A percentile compares a stretch with the other conserved stretches of the same genome.
Evolutionary conservation across 2,329 filamentous ascomycete species (phyloP).

Genomic region (Colletotrichum ledebouriae): DNA sequence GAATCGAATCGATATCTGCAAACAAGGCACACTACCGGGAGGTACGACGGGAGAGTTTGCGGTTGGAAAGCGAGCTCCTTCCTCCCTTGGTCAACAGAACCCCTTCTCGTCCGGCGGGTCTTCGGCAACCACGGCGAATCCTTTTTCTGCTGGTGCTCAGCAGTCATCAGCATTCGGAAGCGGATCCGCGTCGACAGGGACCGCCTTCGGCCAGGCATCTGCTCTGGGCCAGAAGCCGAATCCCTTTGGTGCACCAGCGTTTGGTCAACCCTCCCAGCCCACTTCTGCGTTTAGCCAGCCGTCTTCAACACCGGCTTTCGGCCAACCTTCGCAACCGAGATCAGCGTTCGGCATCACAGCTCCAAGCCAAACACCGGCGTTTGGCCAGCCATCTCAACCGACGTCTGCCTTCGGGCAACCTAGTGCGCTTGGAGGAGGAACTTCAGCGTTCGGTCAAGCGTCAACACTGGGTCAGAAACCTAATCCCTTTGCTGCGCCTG

Average conservation of each 20-base stretch:
- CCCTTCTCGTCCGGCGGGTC: slow-evolving; percentile 50
- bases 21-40: slow-evolving; percentile 58
- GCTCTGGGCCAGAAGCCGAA: slow-evolving; percentile 48
- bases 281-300: slow-evolving; percentile 54
- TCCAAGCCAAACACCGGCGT: slow-evolving; percentile 51
- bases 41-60: slow-evolving; percentile 61
- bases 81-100: slow-evolving; percentile 51
- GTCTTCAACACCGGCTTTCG: slow-evolving; percentile 51
- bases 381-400: slow-evolving; percentile 53
- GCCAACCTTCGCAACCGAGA: slow-evolving; percentile 35
- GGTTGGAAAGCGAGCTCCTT: slow-evolving; percentile 51
- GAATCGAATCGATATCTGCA: slow-evolving; percentile 77
- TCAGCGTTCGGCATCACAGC: slow-evolving; percentile 54
- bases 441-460: slow-evolving; percentile 54
- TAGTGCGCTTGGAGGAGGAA: slow-evolving; percentile 43
- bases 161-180: slow-evolving; percentile 29
- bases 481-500: slow-evolving; percentile 53
- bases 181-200: slow-evolving; percentile 41
- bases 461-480: slow-evolving; percentile 52
- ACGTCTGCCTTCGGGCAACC: slow-evolving; percentile 51
- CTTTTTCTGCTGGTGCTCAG: slow-evolving; percentile 32
- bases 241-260: slow-evolving; percentile 52
- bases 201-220: slow-evolving; percentile 61
- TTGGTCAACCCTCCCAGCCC: slow-evolving; percentile 56
- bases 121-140: slow-evolving; percentile 36